These are phyloP conservation scores for Panicum miliaceum DNA, from an alignment of 176 grass and related monocot species.

Conservation along the genomic window DNA sequence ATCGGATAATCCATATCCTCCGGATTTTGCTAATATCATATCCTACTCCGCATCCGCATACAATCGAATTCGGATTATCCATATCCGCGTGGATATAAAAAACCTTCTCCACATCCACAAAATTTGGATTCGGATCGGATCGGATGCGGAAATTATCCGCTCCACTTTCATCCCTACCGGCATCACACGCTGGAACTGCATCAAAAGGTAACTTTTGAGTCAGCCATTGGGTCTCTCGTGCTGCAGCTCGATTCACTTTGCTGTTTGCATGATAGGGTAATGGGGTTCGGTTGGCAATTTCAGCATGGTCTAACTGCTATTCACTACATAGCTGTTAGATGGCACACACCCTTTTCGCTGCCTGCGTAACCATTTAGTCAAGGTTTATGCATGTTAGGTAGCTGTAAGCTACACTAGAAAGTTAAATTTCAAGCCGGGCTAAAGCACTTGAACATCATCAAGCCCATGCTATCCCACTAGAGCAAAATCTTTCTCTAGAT, in stretches of 20 bases:
- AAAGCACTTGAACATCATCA: not conserved
- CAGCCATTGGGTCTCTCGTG: not conserved
- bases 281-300: not conserved
- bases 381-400: not conserved
- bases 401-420: not conserved
- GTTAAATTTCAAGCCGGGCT: not conserved
- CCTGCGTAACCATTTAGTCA: not conserved
- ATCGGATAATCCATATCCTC: too few relatives aligned
- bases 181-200: slow-evolving; percentile 30
- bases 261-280: slow-evolving; percentile 15
- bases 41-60: too few relatives aligned
- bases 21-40: too few relatives aligned
- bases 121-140: too few relatives aligned
- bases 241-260: slow-evolving; percentile 21
- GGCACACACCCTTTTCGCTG: slow-evolving; percentile 11
- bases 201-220: slow-evolving; percentile 44
- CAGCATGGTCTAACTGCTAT: slow-evolving; percentile 39
- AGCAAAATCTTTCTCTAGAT: slow-evolving; percentile 8
- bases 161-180: too few relatives aligned
- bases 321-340: slow-evolving; percentile 20
- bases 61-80: too few relatives aligned
- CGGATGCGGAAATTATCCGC: too few relatives aligned
- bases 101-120: too few relatives aligned
- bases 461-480: not conserved
- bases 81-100: too few relatives aligned